Evolutionary conservation across 306 rosid species (phyloP).

Genomic region (Dalbergia cultrata): DNA sequence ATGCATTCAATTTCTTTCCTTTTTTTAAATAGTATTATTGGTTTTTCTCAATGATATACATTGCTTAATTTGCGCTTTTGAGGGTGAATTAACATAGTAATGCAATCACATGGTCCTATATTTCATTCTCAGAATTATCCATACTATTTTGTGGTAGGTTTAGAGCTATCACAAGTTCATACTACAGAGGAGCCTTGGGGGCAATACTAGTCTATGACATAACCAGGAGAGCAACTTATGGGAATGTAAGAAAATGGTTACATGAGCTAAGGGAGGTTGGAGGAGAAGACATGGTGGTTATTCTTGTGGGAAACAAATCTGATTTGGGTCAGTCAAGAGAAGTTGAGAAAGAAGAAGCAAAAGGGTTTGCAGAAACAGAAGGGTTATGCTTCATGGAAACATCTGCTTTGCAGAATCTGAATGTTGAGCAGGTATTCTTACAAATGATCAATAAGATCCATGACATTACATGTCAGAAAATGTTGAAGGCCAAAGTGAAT

Average conservation of each 20-base stretch:
- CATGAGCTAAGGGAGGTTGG: slow-evolving; percentile 77
- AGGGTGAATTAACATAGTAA: background rate
- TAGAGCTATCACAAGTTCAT: slow-evolving; percentile 95
- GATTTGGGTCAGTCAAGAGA: slow-evolving; percentile 76
- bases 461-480: slow-evolving; percentile 68
- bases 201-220: slow-evolving; percentile 89
- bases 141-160: slow-evolving; percentile 60
- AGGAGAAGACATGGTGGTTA: slow-evolving; percentile 71
- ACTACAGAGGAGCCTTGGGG: slow-evolving; percentile 94
- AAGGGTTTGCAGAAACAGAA: slow-evolving; percentile 65
- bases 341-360: slow-evolving; percentile 79
- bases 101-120: slow-evolving; percentile 10
- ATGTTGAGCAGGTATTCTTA: slow-evolving; percentile 83
- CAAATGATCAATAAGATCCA: slow-evolving; percentile 77
- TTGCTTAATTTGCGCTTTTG: background rate
- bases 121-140: slow-evolving; percentile 7
- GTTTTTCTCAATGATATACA: background rate
- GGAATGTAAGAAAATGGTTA: slow-evolving; percentile 76
- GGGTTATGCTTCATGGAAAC: slow-evolving; percentile 90
- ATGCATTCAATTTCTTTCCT: background rate
- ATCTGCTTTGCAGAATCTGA: slow-evolving; percentile 79
- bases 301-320: slow-evolving; percentile 80
- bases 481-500: slow-evolving; percentile 61
- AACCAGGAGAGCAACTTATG: slow-evolving; percentile 59
- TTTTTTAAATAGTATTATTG: background rate